Conservation (phyloP, 495 filamentous ascomycete genomes). For the Copromyces sp. region DNA sequence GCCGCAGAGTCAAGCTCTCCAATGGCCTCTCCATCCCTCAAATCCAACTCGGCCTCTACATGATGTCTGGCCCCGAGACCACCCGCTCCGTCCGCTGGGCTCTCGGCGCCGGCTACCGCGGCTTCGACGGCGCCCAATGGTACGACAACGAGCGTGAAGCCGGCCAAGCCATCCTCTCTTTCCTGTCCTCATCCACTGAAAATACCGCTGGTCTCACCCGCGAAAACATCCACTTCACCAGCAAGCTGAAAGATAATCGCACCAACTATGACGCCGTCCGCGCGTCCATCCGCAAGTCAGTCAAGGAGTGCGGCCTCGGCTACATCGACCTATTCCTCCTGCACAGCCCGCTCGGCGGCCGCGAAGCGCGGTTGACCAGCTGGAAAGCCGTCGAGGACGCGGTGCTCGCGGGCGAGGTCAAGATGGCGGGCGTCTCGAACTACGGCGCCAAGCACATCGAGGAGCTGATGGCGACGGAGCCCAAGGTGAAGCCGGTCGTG, state of each 20-base stretch:
- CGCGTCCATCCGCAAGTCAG: slow-evolving; percentile 42
- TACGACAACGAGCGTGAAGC: slow-evolving; percentile 54
- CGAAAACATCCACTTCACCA: slow-evolving; percentile 56
- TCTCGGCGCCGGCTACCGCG: slow-evolving; percentile 34
- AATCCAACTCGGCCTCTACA: slow-evolving; percentile 59
- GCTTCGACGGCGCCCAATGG: slow-evolving; percentile 53
- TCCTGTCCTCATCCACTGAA: slow-evolving; percentile 26
- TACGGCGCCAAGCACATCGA: slow-evolving; percentile 57
- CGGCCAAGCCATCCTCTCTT: slow-evolving; percentile 45
- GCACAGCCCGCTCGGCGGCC: slow-evolving; percentile 57
- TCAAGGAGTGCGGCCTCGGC: slow-evolving; percentile 44
- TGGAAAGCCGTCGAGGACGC: slow-evolving; percentile 61
- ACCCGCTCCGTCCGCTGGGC: slow-evolving; percentile 39
- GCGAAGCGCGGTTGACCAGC: slow-evolving; percentile 44
- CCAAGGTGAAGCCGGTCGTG: slow-evolving; percentile 42
- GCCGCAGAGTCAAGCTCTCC: slow-evolving; percentile 30
- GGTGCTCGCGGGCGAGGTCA: slow-evolving; percentile 48
- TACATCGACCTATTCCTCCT: slow-evolving; percentile 66
- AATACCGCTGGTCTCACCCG: slow-evolving; percentile 39
- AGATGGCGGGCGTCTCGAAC: slow-evolving; percentile 55
- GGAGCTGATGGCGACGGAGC: slow-evolving; percentile 49
- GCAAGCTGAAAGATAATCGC: slow-evolving; percentile 49
- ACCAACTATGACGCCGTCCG: slow-evolving; percentile 47
- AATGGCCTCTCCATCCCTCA: slow-evolving; percentile 52
- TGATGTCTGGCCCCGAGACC: slow-evolving; percentile 43